These are phyloP conservation scores for Trichopus zeylanicus DNA, from an alignment of 116 monocot species.

Conservation along the genomic window DNA sequence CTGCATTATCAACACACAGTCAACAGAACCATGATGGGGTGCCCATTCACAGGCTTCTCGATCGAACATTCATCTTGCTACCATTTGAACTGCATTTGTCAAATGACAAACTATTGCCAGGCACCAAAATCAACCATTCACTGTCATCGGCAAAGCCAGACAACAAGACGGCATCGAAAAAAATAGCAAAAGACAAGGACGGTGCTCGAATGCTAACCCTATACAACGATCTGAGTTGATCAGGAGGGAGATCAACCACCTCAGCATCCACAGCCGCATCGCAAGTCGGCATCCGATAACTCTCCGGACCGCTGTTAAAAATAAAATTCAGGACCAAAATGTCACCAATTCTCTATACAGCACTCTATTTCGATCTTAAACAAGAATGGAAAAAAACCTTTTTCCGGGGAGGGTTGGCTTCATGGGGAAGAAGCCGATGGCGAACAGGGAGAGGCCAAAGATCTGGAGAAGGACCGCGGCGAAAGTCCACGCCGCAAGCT, in stretches of 20 bases:
- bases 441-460: slow-evolving; percentile 66
- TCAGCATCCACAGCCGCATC: slow-evolving; percentile 15
- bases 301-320: slow-evolving; percentile 63
- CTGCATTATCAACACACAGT: no score
- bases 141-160: neutral
- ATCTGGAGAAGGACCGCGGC: slow-evolving; percentile 67
- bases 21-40: no score
- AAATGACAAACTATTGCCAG: no score
- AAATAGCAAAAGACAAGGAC: neutral
- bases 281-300: slow-evolving; percentile 59
- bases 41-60: no score
- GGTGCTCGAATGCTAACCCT: slow-evolving; percentile 26
- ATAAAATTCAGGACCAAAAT: neutral
- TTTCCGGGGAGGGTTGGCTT: slow-evolving; percentile 72
- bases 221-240: slow-evolving; percentile 57
- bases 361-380: neutral
- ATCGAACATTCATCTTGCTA: no score
- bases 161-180: neutral
- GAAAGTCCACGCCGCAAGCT: slow-evolving; percentile 30
- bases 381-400: slow-evolving; percentile 30
- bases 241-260: slow-evolving; percentile 20
- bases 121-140: neutral
- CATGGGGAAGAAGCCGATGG: slow-evolving; percentile 83
- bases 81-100: no score
- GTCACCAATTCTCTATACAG: neutral